A percentile compares a stretch with the other conserved stretches of the same genome.
Evolutionary conservation across 129 eudicot genomes (phyloP).

Genomic region (Logfia minima): DNA sequence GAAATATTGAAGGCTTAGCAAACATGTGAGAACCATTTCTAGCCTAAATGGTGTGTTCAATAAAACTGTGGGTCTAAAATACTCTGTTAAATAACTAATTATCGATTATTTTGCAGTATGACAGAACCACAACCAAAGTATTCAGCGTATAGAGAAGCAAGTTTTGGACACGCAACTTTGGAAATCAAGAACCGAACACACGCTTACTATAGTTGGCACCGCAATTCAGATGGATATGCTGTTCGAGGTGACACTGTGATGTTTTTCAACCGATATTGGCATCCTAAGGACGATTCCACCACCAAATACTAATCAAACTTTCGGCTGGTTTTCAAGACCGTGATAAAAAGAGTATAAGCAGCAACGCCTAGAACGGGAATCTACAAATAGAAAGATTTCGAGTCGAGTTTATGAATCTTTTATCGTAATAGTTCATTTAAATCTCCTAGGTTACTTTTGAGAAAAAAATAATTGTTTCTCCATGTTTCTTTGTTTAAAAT

Average conservation of each 20-base stretch:
- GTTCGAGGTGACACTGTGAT: conserved; percentile 43
- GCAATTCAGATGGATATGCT: conserved; percentile 51
- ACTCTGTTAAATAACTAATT: neutral
- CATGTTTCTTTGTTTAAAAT: neutral
- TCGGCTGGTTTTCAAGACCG: neutral
- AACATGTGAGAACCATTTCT: conserved; percentile 36
- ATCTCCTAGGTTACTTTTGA: neutral
- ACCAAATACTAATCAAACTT: neutral
- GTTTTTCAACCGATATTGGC: conserved; percentile 54
- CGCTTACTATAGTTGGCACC: conserved; percentile 59
- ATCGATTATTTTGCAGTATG: conserved; percentile 37
- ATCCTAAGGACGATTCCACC: conserved; percentile 46
- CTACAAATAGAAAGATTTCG: neutral
- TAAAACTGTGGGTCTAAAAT: neutral
- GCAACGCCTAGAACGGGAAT: conserved; percentile 8
- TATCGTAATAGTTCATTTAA: neutral
- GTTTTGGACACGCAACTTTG: conserved; percentile 56
- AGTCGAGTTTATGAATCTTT: conserved; percentile 9
- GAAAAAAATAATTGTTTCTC: neutral
- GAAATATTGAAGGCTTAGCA: conserved; percentile 56
- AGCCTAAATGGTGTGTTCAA: neutral
- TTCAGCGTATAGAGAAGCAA: conserved; percentile 66
- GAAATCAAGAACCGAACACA: conserved; percentile 62
- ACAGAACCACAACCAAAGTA: conserved; percentile 62
- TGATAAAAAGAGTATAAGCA: neutral